Conservation (phyloP, 768 basidiomycete species). For the Termitomyces sp. region DNA sequence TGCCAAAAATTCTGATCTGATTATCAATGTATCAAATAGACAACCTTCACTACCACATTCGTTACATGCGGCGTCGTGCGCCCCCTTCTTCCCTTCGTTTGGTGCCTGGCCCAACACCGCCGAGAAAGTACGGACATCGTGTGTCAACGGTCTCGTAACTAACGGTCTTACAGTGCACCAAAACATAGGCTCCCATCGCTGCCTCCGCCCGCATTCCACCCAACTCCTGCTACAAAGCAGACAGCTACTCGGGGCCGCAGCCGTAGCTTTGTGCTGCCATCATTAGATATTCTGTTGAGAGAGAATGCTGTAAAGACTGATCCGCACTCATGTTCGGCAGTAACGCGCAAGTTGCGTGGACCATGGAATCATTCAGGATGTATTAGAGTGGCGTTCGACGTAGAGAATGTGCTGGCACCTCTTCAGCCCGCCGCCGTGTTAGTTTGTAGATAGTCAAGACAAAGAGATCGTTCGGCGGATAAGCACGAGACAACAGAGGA, state of each 20-base stretch:
- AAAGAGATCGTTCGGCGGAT: slow-evolving; percentile 12
- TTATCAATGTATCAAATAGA: not conserved
- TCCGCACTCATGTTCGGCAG: slow-evolving; percentile 14
- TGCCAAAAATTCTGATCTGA: not conserved
- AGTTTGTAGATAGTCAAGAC: slow-evolving; percentile 12
- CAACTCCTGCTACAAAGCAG: slow-evolving; percentile 17
- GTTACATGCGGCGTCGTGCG: slow-evolving; percentile 57
- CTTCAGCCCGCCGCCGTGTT: slow-evolving; percentile 40
- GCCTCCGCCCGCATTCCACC: slow-evolving; percentile 48
- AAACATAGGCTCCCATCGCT: slow-evolving; percentile 65
- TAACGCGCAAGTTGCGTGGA: slow-evolving; percentile 29
- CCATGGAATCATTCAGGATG: slow-evolving; percentile 57
- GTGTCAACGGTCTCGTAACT: slow-evolving; percentile 1
- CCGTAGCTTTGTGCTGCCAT: slow-evolving; percentile 9
- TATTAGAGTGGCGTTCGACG: slow-evolving; percentile 36
- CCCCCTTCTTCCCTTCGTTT: slow-evolving; percentile 65
- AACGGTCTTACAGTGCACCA: slow-evolving; percentile 30
- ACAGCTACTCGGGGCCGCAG: slow-evolving; percentile 9
- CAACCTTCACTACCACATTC: slow-evolving; percentile 4
- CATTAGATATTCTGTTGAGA: slow-evolving; percentile 2
- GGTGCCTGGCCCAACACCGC: slow-evolving; percentile 53
- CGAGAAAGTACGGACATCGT: slow-evolving; percentile 34
- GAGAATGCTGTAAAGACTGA: slow-evolving; percentile 1
- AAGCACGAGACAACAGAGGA: slow-evolving; percentile 27
- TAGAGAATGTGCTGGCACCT: slow-evolving; percentile 39